Evolutionary conservation across 768 basidiomycete genomes (phyloP).

Genomic region (Ephemerocybe angulata): DNA sequence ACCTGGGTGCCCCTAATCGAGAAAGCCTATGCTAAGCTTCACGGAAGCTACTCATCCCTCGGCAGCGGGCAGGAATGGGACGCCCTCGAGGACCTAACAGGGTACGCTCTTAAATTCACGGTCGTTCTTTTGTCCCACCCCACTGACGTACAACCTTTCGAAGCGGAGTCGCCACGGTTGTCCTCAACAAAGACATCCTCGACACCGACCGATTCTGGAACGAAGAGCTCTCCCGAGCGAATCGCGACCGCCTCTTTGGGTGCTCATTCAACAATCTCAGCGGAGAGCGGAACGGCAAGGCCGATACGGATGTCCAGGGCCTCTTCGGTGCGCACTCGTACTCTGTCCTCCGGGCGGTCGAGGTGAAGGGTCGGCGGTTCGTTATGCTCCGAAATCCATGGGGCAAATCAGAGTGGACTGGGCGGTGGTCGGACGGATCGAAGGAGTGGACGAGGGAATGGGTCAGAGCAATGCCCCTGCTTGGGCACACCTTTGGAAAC

Average conservation of each 20-base stretch:
- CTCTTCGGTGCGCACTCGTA: constrained; percentile 45
- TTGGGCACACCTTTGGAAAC: constrained; percentile 43
- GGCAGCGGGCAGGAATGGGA: constrained; percentile 38
- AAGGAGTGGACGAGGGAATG: constrained; percentile 50
- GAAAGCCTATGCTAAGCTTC: constrained; percentile 55
- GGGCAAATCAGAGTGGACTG: constrained; percentile 48
- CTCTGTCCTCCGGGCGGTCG: constrained; percentile 42
- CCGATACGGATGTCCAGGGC: constrained; percentile 28
- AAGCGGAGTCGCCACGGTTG: constrained; percentile 37
- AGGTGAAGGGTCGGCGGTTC: constrained; percentile 44
- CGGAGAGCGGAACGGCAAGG: constrained; percentile 25
- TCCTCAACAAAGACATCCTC: constrained; percentile 45
- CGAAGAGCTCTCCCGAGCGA: constrained; percentile 43
- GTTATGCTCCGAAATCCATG: constrained; percentile 49
- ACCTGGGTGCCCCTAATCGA: constrained; percentile 57
- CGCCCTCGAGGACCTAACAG: constrained; percentile 55
- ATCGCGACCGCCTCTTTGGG: constrained; percentile 47
- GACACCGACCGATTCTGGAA: constrained; percentile 48
- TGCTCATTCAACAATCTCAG: constrained; percentile 40
- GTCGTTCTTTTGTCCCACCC: too few relatives aligned
- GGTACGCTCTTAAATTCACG: too few relatives aligned
- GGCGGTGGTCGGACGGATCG: constrained; percentile 46
- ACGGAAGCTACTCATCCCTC: constrained; percentile 42
- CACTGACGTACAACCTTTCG: too few relatives aligned
- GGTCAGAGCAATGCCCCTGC: constrained; percentile 33